Base-by-base conservation (phyloP, 2,329 filamentous ascomycete species). In the Paraconiothyrium sp. region DNA sequence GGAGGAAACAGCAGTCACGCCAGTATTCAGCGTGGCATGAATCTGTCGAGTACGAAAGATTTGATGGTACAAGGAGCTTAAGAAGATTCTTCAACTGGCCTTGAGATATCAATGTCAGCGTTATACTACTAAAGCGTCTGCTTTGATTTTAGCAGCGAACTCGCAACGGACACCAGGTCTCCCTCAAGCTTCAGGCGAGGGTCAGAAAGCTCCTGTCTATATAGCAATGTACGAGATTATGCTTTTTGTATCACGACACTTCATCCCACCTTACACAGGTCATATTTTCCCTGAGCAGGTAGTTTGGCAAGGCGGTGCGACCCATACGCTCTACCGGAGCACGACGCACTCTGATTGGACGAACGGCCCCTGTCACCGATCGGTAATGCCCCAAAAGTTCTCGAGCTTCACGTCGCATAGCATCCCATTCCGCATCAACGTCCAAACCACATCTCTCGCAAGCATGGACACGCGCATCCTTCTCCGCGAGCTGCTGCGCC, bases 401-500 rank as follows among this genome's bases (percentile, higher is more conserved):
- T 62, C 60, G 46, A 58, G 48, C 14, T 41, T 41, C 39, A 39
- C 41, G 51, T 10, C 43, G 47, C 24, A 20, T 48, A n/a, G 20
- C 49, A 54, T 47, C 49, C 27, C 46, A 34, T 50, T 34, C 20
- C 20, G 20, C 20, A 1, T 5, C 47, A 11, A 20, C 46, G 39
- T 32, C 14, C 37, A 10, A n/a, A 56, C 3, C 24, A 20, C 32
- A 14, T 22, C 54, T 57, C 54, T 35, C 34, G 32, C 41, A 37
- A 57, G 49, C 41, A 77, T 77, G 76, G 71, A 75, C 16, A n/a
- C 72, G 5, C 46, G 65, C 39, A 35, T 49, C 4, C 49, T 73
- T 30, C 58, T 76, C 49, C 69, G 71, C 34, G 71, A 72, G 22
- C 65, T 78, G 22, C 71, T 77, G 10, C 71, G 72, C 60, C 57